Conservation (phyloP, 768 basidiomycete genomes). For the Pulveroboletus sp. region DNA sequence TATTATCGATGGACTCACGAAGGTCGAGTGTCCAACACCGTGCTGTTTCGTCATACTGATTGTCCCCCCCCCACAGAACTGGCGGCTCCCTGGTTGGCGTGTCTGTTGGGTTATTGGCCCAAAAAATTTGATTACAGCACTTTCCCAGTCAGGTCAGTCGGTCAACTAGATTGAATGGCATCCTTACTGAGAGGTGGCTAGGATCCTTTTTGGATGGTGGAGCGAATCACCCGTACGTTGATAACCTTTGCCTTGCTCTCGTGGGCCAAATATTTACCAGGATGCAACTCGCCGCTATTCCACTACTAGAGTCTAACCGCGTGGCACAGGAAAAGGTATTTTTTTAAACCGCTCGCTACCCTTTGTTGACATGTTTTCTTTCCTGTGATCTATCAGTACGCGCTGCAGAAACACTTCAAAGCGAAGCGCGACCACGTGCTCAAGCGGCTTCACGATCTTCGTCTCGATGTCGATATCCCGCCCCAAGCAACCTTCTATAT, state of each 20-base stretch:
- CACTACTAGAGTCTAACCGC: conserved; percentile 68
- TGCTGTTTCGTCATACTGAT: neutral
- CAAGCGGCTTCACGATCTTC: conserved; percentile 70
- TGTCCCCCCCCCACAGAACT: conserved; percentile 63
- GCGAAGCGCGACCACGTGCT: conserved; percentile 88
- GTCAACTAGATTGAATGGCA: neutral
- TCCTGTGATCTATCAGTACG: conserved; percentile 40
- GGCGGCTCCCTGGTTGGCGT: conserved; percentile 93
- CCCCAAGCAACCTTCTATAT: conserved; percentile 89
- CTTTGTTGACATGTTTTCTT: neutral
- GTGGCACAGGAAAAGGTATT: conserved; percentile 66
- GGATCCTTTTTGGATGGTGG: conserved; percentile 94
- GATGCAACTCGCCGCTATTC: conserved; percentile 84
- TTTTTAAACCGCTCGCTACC: neutral
- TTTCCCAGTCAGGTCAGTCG: conserved; percentile 76
- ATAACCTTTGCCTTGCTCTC: neutral
- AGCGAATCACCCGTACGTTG: conserved; percentile 81
- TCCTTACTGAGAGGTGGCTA: conserved; percentile 11
- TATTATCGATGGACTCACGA: conserved; percentile 90
- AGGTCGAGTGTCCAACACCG: conserved; percentile 42
- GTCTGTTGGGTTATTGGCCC: conserved; percentile 93
- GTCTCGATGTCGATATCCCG: conserved; percentile 71
- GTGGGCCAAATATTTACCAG: conserved; percentile 32
- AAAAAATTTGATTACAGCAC: conserved; percentile 80
- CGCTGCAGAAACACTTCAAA: conserved; percentile 89